Percentiles rank a stretch among this genome's conserved stretches.
Conservation (phyloP, 106 monocot species). For the Vanilla planifolia region DNA sequence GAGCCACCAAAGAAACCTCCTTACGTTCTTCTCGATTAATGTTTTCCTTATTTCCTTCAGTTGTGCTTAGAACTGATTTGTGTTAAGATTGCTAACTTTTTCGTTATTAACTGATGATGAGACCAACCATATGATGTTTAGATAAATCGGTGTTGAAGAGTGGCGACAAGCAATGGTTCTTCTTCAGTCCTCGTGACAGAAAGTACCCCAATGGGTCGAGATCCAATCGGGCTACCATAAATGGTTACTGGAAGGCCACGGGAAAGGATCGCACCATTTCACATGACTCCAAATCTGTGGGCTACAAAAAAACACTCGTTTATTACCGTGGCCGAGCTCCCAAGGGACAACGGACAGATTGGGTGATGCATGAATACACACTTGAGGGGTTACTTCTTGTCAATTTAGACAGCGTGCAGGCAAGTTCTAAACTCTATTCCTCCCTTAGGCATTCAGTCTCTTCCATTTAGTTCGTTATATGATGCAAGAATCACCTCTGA, state of each 20-base stretch:
- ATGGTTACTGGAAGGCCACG: slow-evolving; percentile 20
- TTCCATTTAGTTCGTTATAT: background rate
- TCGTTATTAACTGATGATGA: background rate
- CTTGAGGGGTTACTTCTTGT: too few relatives aligned
- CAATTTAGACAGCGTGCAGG: too few relatives aligned
- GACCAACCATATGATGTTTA: background rate
- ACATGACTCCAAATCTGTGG: background rate
- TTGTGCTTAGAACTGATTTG: background rate
- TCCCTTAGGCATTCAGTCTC: background rate
- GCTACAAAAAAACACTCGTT: slow-evolving; percentile 13
- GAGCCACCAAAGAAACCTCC: too few relatives aligned
- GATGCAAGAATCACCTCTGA: background rate
- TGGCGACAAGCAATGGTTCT: slow-evolving; percentile 12
- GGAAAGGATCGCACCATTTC: slow-evolving; percentile 11
- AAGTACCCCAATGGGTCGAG: slow-evolving; percentile 17
- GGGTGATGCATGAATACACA: slow-evolving; percentile 21
- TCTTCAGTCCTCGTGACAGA: slow-evolving; percentile 8
- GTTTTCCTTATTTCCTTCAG: too few relatives aligned
- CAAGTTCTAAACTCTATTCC: too few relatives aligned
- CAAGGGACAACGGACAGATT: slow-evolving; percentile 9
- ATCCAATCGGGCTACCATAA: slow-evolving; percentile 7
- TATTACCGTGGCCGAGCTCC: slow-evolving; percentile 17
- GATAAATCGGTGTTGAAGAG: background rate
- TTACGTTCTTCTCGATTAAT: too few relatives aligned
- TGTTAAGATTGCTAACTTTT: too few relatives aligned